phyloP scores from a whole-genome alignment of 352 stramenopile genomes.

The Phytophthora macrochlamydospora region DNA sequence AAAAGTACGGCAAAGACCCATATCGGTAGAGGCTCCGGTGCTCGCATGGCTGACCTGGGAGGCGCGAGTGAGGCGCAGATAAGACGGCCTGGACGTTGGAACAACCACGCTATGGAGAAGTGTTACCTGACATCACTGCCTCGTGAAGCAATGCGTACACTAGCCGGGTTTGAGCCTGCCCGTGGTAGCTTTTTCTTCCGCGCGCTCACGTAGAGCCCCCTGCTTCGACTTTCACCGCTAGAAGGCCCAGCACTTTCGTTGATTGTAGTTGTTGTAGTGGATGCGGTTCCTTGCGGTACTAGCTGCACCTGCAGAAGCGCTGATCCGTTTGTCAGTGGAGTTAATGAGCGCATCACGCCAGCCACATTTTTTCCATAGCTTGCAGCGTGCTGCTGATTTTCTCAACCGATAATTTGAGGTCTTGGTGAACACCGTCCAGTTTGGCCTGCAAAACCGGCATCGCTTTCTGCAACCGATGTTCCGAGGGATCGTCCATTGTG shows the following conservation, averaged over 20 bases:
- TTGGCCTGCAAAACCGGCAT: neutral
- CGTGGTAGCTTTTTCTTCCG: neutral
- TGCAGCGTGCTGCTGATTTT: neutral
- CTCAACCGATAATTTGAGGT: neutral
- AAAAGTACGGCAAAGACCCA: conserved; percentile 4
- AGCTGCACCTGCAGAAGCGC: neutral
- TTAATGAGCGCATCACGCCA: neutral
- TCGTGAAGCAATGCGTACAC: conserved; percentile 7
- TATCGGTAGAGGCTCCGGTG: neutral
- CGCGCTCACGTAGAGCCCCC: neutral
- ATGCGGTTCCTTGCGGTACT: neutral
- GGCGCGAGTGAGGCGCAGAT: conserved; percentile 18
- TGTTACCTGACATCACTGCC: conserved; percentile 8
- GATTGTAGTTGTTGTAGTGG: neutral
- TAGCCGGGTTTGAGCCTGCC: conserved; percentile 2
- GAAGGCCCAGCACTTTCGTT: too few species aligned
- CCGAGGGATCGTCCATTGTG: neutral
- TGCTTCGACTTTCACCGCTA: too few species aligned
- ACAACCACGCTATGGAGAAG: conserved; percentile 11
- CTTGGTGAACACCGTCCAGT: neutral
- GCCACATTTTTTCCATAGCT: neutral
- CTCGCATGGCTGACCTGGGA: conserved; percentile 4
- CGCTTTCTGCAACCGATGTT: neutral
- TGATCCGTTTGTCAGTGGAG: neutral
- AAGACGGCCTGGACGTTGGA: conserved; percentile 10